These are phyloP conservation scores for Diaporthe sp. DNA, from an alignment of 2,329 filamentous ascomycete genomes.

Conservation along the genomic window DNA sequence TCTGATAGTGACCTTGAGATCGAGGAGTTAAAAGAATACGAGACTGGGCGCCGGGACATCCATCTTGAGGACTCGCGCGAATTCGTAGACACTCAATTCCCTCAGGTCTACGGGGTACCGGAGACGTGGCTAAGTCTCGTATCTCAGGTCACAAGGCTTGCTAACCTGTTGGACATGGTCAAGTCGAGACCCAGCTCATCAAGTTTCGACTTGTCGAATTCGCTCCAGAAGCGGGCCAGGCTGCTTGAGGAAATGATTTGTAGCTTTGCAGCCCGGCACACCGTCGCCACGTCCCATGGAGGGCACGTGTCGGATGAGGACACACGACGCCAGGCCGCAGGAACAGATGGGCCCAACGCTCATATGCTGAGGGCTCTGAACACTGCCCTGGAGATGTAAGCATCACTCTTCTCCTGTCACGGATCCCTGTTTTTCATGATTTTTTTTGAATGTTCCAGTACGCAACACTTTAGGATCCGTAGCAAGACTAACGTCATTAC, in stretches of 20 bases:
- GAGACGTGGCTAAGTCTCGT: constrained; percentile 11
- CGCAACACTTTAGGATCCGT: no score
- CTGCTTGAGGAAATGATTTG: not conserved
- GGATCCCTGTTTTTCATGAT: no score
- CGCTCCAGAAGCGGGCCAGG: constrained; percentile 1
- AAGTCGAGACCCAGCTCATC: not conserved
- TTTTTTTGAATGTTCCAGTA: no score
- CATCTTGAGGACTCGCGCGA: not conserved
- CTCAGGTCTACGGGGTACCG: constrained; percentile 2
- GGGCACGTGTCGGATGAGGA: not conserved
- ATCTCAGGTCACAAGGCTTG: not conserved
- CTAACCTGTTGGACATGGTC: not conserved
- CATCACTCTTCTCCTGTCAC: no score
- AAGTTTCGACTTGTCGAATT: not conserved
- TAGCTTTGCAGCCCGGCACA: not conserved
- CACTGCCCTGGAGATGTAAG: not conserved
- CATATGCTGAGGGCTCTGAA: constrained; percentile 5
- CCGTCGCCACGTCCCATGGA: no score
- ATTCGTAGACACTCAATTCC: not conserved
- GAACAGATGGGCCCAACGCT: not conserved
- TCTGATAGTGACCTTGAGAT: constrained; percentile 11
- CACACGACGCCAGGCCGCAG: not conserved
- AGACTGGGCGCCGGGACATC: not conserved
- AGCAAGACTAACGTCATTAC: not conserved
- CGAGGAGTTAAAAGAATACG: not conserved